Conservation (phyloP, 176 grass and related monocot species). For the Thinopyrum elongatum region DNA sequence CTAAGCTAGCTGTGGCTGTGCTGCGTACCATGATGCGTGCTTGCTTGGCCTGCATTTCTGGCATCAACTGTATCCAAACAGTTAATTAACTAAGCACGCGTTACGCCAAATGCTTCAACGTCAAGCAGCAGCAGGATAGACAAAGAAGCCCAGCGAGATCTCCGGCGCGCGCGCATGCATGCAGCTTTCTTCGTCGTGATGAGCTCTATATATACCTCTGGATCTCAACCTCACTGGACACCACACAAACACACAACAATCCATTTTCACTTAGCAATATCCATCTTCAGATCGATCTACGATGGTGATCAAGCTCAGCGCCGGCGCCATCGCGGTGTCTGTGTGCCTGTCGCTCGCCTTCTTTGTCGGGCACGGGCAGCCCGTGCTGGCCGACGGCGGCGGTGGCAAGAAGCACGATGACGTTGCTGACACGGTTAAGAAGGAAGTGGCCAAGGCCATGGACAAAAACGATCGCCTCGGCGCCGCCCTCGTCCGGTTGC, state of each 20-base stretch:
- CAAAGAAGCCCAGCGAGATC: neutral
- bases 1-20: neutral
- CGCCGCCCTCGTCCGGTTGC: constrained; percentile 47
- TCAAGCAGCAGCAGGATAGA: neutral
- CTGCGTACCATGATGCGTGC: neutral
- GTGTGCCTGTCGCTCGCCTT: neutral
- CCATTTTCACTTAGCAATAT: neutral
- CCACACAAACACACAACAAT: neutral
- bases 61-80: neutral
- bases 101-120: neutral
- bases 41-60: neutral
- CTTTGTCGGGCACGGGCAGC: neutral
- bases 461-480: neutral
- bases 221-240: neutral
- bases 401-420: neutral
- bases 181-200: neutral
- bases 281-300: neutral
- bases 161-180: neutral
- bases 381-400: neutral
- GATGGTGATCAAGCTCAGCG: neutral
- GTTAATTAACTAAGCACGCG: neutral
- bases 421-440: neutral
- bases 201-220: neutral
- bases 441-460: constrained; percentile 23
- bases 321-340: neutral